Evolutionary conservation across 306 rosid species (phyloP), one percentile per base, ranked within the genome.

Genomic region (Dryas octopetala): DNA sequence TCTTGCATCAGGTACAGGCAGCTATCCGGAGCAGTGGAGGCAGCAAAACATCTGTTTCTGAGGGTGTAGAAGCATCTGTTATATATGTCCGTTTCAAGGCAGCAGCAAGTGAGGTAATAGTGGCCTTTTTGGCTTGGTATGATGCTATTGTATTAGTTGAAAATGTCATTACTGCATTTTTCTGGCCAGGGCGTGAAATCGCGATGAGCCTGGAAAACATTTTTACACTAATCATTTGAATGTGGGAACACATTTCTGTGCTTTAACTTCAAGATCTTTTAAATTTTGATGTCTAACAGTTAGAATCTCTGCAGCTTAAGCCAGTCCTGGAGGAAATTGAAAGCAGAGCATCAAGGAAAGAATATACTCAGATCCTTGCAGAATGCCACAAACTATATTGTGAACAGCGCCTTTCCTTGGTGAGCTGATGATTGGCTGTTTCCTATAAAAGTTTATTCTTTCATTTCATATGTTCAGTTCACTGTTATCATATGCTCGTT

Each of bases 21-120:
- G 96, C 96, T 48, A 90, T 96, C 59, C 96, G 97, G 48, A 89
- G 85, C 80, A 91, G 85, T 77, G 86, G 90, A 57, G 87, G 86
- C 71, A 86, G 77, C 88, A 95, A 83, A 76, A 66, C 92, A 62
- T 80, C 91, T 82, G 86, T 96, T 74, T 91, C 99, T 10, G 99
- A 96, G 86, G 98, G 99, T 78, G 98, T 96, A 17, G 98, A 92
- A 88, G 96, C 99, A 82, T 92, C 99, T n/a, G 90, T 88, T 71
- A 87, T 96, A 82, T 90, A 96, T 83, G 97, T 96, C 62, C 96
- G 98, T 76, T 96, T 96, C 86, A 91, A 96, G 96, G 99, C 97
- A 71, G 99, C 93, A 15, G 97, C 99, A 65, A 89, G 92, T 80
- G 98, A 96, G 96, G 99, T 89, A 88, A 73, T 40, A 49, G 41